These are phyloP conservation scores for Xylaria nigripes DNA, from an alignment of 495 filamentous ascomycete genomes.

Conservation along the genomic window DNA sequence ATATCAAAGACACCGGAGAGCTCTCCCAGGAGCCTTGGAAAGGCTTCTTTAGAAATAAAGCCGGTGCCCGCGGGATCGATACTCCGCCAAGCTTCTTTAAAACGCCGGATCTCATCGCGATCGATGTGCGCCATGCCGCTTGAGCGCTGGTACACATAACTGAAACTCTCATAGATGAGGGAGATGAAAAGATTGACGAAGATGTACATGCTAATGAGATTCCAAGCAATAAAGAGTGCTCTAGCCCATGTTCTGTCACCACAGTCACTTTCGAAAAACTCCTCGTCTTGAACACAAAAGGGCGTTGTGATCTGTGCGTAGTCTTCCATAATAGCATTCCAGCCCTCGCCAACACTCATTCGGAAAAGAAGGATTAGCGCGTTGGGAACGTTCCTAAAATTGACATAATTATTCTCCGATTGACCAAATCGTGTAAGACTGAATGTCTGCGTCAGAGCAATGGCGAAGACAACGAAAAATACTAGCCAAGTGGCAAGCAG, in stretches of 20 bases:
- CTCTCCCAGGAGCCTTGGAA: slow-evolving; percentile 82
- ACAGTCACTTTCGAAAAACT: slow-evolving; percentile 84
- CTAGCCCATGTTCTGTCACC: slow-evolving; percentile 83
- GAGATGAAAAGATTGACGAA: slow-evolving; percentile 98
- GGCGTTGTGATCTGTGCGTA: slow-evolving; percentile 72
- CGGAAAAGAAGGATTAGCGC: slow-evolving; percentile 89
- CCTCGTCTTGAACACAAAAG: slow-evolving; percentile 56
- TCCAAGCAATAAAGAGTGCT: slow-evolving; percentile 89
- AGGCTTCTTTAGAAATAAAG: slow-evolving; percentile 84
- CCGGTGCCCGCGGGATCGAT: slow-evolving; percentile 87
- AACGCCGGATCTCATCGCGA: slow-evolving; percentile 85
- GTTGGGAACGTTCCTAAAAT: slow-evolving; percentile 89
- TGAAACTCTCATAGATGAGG: slow-evolving; percentile 98
- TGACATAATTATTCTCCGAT: slow-evolving; percentile 71
- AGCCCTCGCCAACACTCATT: slow-evolving; percentile 87
- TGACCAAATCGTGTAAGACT: slow-evolving; percentile 82
- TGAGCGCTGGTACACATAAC: slow-evolving; percentile 95
- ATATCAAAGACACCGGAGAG: slow-evolving; percentile 93
- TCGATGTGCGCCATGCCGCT: slow-evolving; percentile 77
- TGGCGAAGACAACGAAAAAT: slow-evolving; percentile 91
- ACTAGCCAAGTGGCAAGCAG: slow-evolving; percentile 95
- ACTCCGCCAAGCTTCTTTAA: slow-evolving; percentile 97
- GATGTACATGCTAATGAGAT: slow-evolving; percentile 99
- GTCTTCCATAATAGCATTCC: slow-evolving; percentile 96
- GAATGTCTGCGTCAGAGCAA: slow-evolving; percentile 93